phyloP scores from a whole-genome alignment of 805 yeast genomes.

The Candida vaughaniae region DNA sequence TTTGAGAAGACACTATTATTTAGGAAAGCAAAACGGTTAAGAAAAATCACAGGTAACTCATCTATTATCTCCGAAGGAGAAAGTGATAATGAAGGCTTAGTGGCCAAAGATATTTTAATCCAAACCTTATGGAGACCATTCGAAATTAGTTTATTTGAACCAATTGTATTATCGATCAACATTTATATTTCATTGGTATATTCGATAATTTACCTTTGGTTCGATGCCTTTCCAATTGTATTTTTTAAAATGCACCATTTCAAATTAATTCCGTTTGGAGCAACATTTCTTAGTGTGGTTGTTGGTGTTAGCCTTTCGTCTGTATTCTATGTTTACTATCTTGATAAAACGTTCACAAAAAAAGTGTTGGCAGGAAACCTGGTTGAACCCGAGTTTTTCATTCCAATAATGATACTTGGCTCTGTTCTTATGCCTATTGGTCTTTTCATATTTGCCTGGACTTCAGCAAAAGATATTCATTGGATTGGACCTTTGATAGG shows the following conservation, averaged over 20 bases:
- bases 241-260: constrained; percentile 47
- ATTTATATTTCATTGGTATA: constrained; percentile 52
- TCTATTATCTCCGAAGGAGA: constrained; percentile 44
- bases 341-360: constrained; percentile 21
- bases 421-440: constrained; percentile 42
- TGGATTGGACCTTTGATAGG: constrained; percentile 54
- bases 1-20: constrained; percentile 43
- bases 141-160: constrained; percentile 49
- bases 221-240: constrained; percentile 53
- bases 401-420: constrained; percentile 41
- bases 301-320: constrained; percentile 52
- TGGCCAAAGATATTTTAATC: too few species aligned
- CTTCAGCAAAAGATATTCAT: constrained; percentile 37
- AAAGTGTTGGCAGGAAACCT: constrained; percentile 20
- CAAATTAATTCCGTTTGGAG: constrained; percentile 47
- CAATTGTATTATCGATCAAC: constrained; percentile 54
- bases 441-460: constrained; percentile 51
- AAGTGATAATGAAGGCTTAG: constrained; percentile 23
- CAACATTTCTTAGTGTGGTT: constrained; percentile 42
- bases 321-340: constrained; percentile 23
- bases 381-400: constrained; percentile 40
- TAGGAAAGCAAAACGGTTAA: constrained; percentile 48
- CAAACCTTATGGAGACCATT: constrained; percentile 43
- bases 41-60: constrained; percentile 48
- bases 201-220: constrained; percentile 54